phyloP scores from a whole-genome alignment of 352 stramenopile genomes.

The Phytophthora tentaculata region DNA sequence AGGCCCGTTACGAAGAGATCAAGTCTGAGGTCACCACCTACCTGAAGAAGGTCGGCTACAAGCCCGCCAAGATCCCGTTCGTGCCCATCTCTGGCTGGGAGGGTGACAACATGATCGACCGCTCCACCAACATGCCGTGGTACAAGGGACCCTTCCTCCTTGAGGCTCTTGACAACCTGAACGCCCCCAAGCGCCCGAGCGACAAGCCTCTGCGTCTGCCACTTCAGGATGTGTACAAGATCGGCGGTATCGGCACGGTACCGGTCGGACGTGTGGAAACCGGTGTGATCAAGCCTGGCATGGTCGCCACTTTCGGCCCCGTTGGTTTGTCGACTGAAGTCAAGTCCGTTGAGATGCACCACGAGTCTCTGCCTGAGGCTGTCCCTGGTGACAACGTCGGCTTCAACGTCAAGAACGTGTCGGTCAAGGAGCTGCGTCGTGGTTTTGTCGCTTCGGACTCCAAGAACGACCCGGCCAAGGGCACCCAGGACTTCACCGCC shows the following conservation, averaged over 20 bases:
- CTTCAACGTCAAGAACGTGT: constrained; percentile 98
- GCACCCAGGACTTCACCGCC: constrained; percentile 90
- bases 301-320: constrained; percentile 92
- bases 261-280: constrained; percentile 97
- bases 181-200: constrained; percentile 88
- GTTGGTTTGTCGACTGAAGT: constrained; percentile 92
- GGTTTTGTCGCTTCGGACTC: constrained; percentile 95
- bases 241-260: constrained; percentile 96
- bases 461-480: constrained; percentile 92
- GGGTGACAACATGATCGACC: constrained; percentile 98
- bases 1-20: constrained; percentile 95
- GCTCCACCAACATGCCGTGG: constrained; percentile 96
- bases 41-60: constrained; percentile 97
- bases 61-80: constrained; percentile 94
- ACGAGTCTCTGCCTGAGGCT: constrained; percentile 93
- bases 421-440: constrained; percentile 93
- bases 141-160: constrained; percentile 95
- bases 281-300: constrained; percentile 95
- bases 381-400: constrained; percentile 96
- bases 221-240: constrained; percentile 98
- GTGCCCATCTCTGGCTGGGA: constrained; percentile 97
- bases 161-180: constrained; percentile 93
- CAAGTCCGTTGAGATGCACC: constrained; percentile 97
- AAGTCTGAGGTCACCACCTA: constrained; percentile 92
- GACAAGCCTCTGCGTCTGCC: constrained; percentile 97